Percentiles rank a stretch among this genome's conserved stretches.
Conservation (phyloP, 495 filamentous ascomycete species). For the Stereocaulon alpinum region DNA sequence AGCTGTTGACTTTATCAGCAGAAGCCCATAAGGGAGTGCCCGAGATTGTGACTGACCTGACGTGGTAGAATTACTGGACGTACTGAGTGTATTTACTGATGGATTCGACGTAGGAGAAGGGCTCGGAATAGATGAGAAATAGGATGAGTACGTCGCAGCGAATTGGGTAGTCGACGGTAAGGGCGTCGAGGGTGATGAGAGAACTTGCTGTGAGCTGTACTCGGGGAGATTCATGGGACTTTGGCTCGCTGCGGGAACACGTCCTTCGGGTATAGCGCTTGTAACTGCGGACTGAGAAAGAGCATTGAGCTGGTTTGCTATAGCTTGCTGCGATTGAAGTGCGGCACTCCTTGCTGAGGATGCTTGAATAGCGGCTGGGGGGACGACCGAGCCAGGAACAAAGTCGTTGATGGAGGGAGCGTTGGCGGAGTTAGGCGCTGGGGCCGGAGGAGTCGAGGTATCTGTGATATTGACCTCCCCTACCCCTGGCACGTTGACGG, state of each 20-base stretch:
- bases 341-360: constrained; percentile 16
- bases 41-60: constrained; percentile 4
- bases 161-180: constrained; percentile 14
- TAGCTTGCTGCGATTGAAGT: constrained; percentile 10
- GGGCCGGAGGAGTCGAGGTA: not conserved
- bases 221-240: constrained; percentile 10
- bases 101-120: not conserved
- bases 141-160: constrained; percentile 2
- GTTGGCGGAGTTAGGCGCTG: not conserved
- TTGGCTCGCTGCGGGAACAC: not conserved
- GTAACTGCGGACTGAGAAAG: constrained; percentile 4
- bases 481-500: not conserved
- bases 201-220: constrained; percentile 19
- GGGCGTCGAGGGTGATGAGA: constrained; percentile 21
- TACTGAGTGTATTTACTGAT: not conserved
- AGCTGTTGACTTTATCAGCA: not conserved
- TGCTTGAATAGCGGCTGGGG: constrained; percentile 15
- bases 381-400: constrained; percentile 15
- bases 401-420: not conserved
- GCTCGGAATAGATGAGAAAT: constrained; percentile 6
- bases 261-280: constrained; percentile 3
- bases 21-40: not conserved
- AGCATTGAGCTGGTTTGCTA: constrained; percentile 7
- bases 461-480: constrained; percentile 1
- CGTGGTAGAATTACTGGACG: constrained; percentile 2